Conservation (phyloP, 805 yeast species). For the Hanseniaspora valbyensis region DNA sequence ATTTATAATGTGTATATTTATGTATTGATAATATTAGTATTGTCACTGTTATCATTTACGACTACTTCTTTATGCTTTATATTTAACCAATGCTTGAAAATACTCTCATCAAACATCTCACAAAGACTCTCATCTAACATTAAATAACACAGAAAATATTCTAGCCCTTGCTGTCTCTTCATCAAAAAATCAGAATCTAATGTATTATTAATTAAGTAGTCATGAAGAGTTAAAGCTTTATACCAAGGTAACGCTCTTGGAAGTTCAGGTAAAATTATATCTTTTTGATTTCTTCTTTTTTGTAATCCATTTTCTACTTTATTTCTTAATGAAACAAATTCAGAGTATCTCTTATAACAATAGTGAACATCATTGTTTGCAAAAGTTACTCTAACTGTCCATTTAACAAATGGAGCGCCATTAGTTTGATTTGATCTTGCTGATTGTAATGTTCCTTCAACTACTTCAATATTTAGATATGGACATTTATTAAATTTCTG, state of each 20-base stretch:
- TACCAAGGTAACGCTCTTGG: constrained; percentile 42
- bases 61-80: constrained; percentile 27
- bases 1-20: neutral
- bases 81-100: constrained; percentile 23
- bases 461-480: constrained; percentile 11
- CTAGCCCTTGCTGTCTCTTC: constrained; percentile 44
- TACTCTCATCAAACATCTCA: constrained; percentile 30
- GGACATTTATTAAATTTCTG: neutral
- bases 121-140: constrained; percentile 37
- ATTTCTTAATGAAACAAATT: constrained; percentile 12
- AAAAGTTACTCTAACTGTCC: constrained; percentile 12
- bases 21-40: neutral
- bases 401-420: neutral
- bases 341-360: constrained; percentile 15
- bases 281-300: neutral
- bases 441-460: constrained; percentile 7
- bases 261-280: constrained; percentile 35
- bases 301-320: neutral
- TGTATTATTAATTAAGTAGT: constrained; percentile 25
- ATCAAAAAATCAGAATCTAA: constrained; percentile 40
- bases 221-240: constrained; percentile 20
- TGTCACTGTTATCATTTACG: constrained; percentile 25
- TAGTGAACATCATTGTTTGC: neutral
- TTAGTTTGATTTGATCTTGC: neutral
- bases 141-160: constrained; percentile 47